Percentiles rank a stretch among this genome's conserved stretches.
These are phyloP conservation scores for Dictyostelium capitatum DNA, from an alignment of 78 protist genomes.

Conservation along the genomic window DNA sequence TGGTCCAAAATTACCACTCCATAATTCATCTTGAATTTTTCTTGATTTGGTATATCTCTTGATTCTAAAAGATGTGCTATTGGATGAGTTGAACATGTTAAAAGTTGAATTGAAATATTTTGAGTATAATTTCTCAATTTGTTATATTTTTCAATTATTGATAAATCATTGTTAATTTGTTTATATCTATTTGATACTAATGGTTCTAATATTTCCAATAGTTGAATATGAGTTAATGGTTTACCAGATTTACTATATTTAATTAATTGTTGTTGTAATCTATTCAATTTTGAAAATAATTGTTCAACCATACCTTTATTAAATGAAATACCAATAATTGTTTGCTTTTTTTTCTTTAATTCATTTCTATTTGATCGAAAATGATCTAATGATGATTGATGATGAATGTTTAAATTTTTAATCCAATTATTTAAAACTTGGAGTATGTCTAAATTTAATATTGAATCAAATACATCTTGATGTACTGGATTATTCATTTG, in stretches of 20 bases:
- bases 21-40: not conserved
- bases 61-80: not conserved
- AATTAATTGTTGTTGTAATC: not conserved
- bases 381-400: not conserved
- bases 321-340: not conserved
- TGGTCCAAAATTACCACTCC: not conserved
- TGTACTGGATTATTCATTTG: not conserved
- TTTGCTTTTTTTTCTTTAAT: not conserved
- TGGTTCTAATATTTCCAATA: conserved; percentile 8
- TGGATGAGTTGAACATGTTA: not conserved
- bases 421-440: not conserved
- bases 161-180: not conserved
- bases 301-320: not conserved
- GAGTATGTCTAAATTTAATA: not conserved
- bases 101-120: not conserved
- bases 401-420: not conserved
- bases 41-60: not conserved
- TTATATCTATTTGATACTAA: not conserved
- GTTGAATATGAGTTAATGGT: not conserved
- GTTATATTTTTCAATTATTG: not conserved
- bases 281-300: not conserved
- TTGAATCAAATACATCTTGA: not conserved
- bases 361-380: not conserved
- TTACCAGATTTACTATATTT: not conserved
- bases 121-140: not conserved